Conservation (phyloP, 192 early-diverging fungal genomes). For the Coemansia pectinata region DNA sequence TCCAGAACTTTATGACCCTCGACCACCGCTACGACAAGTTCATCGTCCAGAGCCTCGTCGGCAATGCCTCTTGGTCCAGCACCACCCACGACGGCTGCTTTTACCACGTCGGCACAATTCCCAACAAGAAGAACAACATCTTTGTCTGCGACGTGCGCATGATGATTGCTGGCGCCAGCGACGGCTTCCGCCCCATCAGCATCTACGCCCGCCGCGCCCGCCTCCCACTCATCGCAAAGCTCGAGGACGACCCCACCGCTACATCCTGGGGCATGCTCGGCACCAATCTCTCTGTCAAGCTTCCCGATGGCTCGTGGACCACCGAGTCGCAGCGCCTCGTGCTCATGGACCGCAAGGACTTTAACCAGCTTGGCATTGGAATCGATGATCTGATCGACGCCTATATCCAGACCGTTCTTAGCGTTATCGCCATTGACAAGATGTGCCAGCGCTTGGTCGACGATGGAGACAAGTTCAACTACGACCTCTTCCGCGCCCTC, state of each 20-base stretch:
- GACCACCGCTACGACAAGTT: slow-evolving; percentile 90
- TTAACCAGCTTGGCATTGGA: slow-evolving; percentile 82
- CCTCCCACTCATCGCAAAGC: slow-evolving; percentile 63
- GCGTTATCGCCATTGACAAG: slow-evolving; percentile 83
- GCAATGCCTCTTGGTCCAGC: slow-evolving; percentile 82
- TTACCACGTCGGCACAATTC: slow-evolving; percentile 89
- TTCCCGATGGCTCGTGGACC: slow-evolving; percentile 72
- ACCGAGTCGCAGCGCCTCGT: slow-evolving; percentile 80
- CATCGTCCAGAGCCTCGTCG: slow-evolving; percentile 86
- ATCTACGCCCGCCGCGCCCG: slow-evolving; percentile 79
- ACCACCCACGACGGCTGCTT: slow-evolving; percentile 75
- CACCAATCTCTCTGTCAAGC: slow-evolving; percentile 81
- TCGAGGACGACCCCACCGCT: slow-evolving; percentile 55
- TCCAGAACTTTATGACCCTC: slow-evolving; percentile 69
- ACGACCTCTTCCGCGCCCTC: slow-evolving; percentile 59
- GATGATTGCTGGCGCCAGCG: slow-evolving; percentile 79
- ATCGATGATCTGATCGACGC: slow-evolving; percentile 87
- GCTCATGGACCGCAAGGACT: slow-evolving; percentile 91
- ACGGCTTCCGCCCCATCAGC: slow-evolving; percentile 80
- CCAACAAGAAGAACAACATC: slow-evolving; percentile 86
- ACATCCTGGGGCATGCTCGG: slow-evolving; percentile 90
- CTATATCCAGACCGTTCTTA: slow-evolving; percentile 83
- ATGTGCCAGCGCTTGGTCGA: slow-evolving; percentile 66
- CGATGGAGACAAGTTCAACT: slow-evolving; percentile 55
- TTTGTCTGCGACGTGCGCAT: slow-evolving; percentile 82